Base-by-base conservation (phyloP, 2,329 filamentous ascomycete genomes). In the Trichoderma lentiforme region DNA sequence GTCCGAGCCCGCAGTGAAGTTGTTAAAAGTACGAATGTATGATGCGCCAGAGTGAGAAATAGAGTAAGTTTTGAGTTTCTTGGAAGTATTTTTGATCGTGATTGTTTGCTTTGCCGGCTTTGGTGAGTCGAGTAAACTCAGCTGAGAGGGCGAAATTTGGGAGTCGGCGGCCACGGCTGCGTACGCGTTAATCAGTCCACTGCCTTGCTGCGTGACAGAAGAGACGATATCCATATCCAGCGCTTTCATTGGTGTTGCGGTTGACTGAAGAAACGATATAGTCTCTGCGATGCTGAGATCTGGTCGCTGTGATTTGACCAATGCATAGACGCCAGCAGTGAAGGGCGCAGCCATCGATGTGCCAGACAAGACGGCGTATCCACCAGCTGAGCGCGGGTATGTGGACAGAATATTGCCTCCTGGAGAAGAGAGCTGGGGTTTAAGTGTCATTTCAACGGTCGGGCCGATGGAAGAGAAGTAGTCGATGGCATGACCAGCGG, bases 271-370 rank as follows among this genome's bases (percentile, higher is more conserved):
- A 26, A 86, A 76, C 73, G 82, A 84, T 78, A 86, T 83, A 3
- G 89, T 81, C 2, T 81, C 80, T 70, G 78, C 80, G 15, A 86
- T 87, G 61, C 86, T 83, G 47, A 85, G 81, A 15, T 62, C 28
- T n/a, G 32, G 82, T 86, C 18, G 84, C 84, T 47, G 85, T 84
- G 24, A 83, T 84, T 72, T 88, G 82, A 60, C 83, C 83, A 90
- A 83, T 1, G 88, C 88, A 53, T 85, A 82, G 67, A 88, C 84
- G 32, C 83, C 89, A 6, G 88, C 87, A 3, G 85, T 81, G 12
- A 88, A 83, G 6, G 88, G 88, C 30, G 85, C 86, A 3, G 88
- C 84, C 89, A 91, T 91, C 0, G 88, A 90, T 0, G 88, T 90
- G 15, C 88, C 88, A 36, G 82, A 88, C 34, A 84, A 78, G 1